phyloP scores from a whole-genome alignment of 164 flowering plant genomes.

The Aristolochia californica region DNA sequence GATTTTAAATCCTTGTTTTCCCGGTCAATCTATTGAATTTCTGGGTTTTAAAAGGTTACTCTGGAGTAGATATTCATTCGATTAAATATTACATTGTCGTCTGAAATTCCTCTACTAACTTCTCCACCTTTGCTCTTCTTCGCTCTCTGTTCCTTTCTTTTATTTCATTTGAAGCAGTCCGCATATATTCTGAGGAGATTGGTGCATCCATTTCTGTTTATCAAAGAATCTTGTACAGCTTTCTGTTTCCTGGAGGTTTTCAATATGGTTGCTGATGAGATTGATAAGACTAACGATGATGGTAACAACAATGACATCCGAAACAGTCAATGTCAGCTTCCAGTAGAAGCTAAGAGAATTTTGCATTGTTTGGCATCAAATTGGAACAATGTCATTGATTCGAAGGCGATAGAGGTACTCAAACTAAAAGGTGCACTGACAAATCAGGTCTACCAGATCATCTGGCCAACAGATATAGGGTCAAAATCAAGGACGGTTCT shows the following conservation, averaged over 20 bases:
- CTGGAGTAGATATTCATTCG: too few species aligned
- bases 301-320: neutral
- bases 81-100: too few species aligned
- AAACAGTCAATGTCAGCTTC: conserved; percentile 22
- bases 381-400: conserved; percentile 52
- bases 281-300: neutral
- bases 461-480: conserved; percentile 45
- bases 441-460: conserved; percentile 68
- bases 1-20: too few species aligned
- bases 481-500: conserved; percentile 40
- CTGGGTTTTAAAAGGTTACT: too few species aligned
- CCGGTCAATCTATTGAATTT: too few species aligned
- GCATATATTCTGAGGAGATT: too few species aligned
- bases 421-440: conserved; percentile 88
- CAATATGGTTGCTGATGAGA: conserved; percentile 7
- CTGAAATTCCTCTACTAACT: too few species aligned
- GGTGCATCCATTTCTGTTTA: too few species aligned
- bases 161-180: too few species aligned
- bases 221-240: too few species aligned
- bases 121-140: too few species aligned
- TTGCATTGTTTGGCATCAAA: conserved; percentile 44
- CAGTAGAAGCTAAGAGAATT: conserved; percentile 41
- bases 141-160: too few species aligned
- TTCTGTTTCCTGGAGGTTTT: neutral
- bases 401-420: conserved; percentile 42